Conservation (phyloP, 371 early-diverging fungal genomes). For the Capillidium rhysosporum region DNA sequence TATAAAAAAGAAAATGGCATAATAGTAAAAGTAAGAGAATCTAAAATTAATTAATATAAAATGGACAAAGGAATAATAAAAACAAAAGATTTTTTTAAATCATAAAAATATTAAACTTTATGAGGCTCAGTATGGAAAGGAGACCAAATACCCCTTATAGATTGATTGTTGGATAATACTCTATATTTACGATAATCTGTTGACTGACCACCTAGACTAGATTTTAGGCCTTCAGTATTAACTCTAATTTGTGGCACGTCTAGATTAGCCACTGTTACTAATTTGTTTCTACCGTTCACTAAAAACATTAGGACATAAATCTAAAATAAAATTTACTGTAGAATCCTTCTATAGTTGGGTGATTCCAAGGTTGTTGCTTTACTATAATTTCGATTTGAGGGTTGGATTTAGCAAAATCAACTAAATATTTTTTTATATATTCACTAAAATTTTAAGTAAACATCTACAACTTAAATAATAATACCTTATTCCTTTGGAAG, state of each 20-base stretch:
- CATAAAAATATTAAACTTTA: slow-evolving; percentile 21
- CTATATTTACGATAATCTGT: slow-evolving; percentile 13
- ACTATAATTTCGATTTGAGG: slow-evolving; percentile 68
- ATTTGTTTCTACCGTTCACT: slow-evolving; percentile 55
- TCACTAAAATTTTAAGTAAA: slow-evolving; percentile 19
- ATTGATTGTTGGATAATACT: slow-evolving; percentile 54
- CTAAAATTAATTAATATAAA: too few relatives aligned
- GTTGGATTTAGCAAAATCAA: slow-evolving; percentile 41
- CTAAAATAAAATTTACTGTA: slow-evolving; percentile 32
- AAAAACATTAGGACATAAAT: neutral
- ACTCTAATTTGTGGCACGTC: slow-evolving; percentile 25
- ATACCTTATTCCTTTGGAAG: slow-evolving; percentile 62
- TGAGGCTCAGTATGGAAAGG: slow-evolving; percentile 58
- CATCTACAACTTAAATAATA: slow-evolving; percentile 5
- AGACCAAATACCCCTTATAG: slow-evolving; percentile 76
- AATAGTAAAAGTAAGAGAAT: too few relatives aligned
- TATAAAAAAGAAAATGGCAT: too few relatives aligned
- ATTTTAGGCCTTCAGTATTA: slow-evolving; percentile 25
- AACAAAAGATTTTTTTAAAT: neutral
- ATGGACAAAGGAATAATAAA: neutral
- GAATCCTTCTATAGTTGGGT: slow-evolving; percentile 51
- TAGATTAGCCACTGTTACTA: slow-evolving; percentile 46
- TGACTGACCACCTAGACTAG: slow-evolving; percentile 40
- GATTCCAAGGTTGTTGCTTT: slow-evolving; percentile 50
- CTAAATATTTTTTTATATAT: slow-evolving; percentile 42